These are phyloP conservation scores for Dichomitus squalens DNA, from an alignment of 1,284 basidiomycete species.

Conservation along the genomic window DNA sequence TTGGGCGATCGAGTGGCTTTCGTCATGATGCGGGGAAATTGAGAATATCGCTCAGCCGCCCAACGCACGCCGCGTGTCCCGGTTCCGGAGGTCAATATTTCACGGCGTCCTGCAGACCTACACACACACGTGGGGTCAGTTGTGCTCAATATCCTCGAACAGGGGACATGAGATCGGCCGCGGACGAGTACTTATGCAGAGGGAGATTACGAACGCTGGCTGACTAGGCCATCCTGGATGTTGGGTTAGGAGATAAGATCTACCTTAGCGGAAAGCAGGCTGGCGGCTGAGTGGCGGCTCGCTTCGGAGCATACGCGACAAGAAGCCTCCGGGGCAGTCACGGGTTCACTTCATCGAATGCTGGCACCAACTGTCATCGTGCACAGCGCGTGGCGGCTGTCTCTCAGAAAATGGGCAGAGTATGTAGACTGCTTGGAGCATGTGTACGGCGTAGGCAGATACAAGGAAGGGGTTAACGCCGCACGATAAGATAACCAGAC, in stretches of 20 bases:
- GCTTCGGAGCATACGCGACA: constrained; percentile 10
- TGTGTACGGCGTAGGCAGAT: neutral
- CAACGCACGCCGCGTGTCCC: constrained; percentile 7
- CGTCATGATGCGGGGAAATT: constrained; percentile 28
- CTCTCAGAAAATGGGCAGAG: neutral
- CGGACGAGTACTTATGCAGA: neutral
- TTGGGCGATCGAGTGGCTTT: constrained; percentile 16
- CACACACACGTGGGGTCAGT: neutral
- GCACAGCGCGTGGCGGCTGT: neutral
- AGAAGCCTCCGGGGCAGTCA: neutral
- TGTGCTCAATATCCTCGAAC: no score
- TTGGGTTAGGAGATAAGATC: constrained; percentile 16
- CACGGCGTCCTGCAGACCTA: neutral
- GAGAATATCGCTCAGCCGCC: constrained; percentile 5
- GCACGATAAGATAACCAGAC: constrained; percentile 15
- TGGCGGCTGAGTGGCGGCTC: no score
- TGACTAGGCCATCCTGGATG: neutral
- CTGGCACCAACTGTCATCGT: neutral
- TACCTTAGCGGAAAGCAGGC: constrained; percentile 9
- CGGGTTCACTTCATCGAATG: neutral
- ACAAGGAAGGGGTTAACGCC: neutral
- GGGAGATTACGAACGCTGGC: neutral
- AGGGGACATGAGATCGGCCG: neutral
- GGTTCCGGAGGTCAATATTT: neutral
- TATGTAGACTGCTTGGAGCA: neutral